Base-by-base conservation (phyloP, 202 grass and related monocot genomes). In the Hordeum pubiflorum region DNA sequence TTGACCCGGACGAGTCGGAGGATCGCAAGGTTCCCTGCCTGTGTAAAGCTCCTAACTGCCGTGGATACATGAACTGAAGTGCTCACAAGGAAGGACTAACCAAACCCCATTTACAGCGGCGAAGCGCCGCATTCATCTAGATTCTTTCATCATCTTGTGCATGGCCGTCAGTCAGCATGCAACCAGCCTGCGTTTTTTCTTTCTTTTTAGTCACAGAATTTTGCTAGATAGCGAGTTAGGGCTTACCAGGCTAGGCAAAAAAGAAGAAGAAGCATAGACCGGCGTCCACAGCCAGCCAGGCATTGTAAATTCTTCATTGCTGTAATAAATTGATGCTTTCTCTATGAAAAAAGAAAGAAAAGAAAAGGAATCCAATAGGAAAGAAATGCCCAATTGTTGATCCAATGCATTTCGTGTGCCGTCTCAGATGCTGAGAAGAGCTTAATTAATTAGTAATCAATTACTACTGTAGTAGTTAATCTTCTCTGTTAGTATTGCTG, bases 1-100 rank as follows among this genome's bases (percentile, higher is more conserved):
- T 99, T 67, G 91, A 99, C 74, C 82, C 83, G 62, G 96, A 91
- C 31, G 96, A 99, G 70, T 86, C 90, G 1, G 92, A 93, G 66
- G 90, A 95, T 6, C 80, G 84, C 64, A 95, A 85, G 85, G 92
- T 99, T 58, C 92, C 84, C 27, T 99, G 96, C 59, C 91, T 89
- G 57, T 99, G 96, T 65, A 88, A 78, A 74, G 90, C 83, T 65
- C 85, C 88, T 37, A 93, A 88, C 82, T 95, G 96, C 63, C 84
- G 89, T 70, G 90, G 90, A 72, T 99, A 93, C 83, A 99, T 93
- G 92, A 94, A 90, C 48, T 97, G 33, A 31, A 56, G 32, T 1
- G 2, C 50, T 63, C 27, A 24, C 58, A 60, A 78, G 41, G 68
- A 60, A 78, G 41, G 68, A 78, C 74, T 89, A 89, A 83, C 39